A percentile compares a stretch with the other conserved stretches of the same genome.
Evolutionary conservation across 139 green algal genomes (phyloP).

Genomic region (Gonium pectorale): DNA sequence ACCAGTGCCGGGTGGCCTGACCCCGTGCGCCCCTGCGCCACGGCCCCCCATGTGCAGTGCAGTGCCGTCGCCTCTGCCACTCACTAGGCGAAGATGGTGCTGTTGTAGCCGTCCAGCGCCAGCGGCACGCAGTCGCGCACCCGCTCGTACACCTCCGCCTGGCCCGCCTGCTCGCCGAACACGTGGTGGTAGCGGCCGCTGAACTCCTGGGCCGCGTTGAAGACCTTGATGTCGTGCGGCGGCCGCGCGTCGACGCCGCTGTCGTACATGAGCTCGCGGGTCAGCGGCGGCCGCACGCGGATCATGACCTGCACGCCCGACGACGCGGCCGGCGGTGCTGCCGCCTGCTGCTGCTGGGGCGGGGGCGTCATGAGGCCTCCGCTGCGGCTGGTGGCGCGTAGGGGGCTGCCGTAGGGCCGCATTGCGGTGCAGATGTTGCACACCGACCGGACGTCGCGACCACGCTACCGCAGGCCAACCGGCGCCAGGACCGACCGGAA

Average conservation of each 20-base stretch:
- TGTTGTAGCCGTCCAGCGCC: constrained; percentile 64
- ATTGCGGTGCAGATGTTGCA: too few species aligned
- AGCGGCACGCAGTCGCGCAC: constrained; percentile 49
- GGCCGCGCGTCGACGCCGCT: constrained; percentile 52
- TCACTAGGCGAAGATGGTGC: constrained; percentile 68
- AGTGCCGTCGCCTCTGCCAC: neutral
- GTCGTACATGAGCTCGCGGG: constrained; percentile 62
- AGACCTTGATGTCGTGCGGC: constrained; percentile 37
- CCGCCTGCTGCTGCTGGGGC: neutral
- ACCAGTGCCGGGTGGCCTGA: too few species aligned
- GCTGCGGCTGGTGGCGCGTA: too few species aligned
- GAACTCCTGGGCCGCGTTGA: constrained; percentile 54
- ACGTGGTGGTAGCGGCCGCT: constrained; percentile 63
- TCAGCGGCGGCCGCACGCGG: constrained; percentile 63
- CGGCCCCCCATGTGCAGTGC: too few species aligned
- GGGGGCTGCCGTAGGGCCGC: too few species aligned
- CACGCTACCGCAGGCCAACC: too few species aligned
- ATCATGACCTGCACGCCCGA: constrained; percentile 60
- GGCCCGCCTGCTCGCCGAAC: constrained; percentile 50
- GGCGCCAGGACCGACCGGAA: too few species aligned
- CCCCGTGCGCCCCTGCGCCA: too few species aligned
- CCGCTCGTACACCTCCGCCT: constrained; percentile 57
- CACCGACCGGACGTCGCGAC: too few species aligned
- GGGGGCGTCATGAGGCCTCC: too few species aligned
- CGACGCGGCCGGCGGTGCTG: neutral